Percentiles rank a stretch among this genome's conserved stretches.
phyloP scores from a whole-genome alignment of 192 early-diverging fungal species.

The Coemansia sp. region DNA sequence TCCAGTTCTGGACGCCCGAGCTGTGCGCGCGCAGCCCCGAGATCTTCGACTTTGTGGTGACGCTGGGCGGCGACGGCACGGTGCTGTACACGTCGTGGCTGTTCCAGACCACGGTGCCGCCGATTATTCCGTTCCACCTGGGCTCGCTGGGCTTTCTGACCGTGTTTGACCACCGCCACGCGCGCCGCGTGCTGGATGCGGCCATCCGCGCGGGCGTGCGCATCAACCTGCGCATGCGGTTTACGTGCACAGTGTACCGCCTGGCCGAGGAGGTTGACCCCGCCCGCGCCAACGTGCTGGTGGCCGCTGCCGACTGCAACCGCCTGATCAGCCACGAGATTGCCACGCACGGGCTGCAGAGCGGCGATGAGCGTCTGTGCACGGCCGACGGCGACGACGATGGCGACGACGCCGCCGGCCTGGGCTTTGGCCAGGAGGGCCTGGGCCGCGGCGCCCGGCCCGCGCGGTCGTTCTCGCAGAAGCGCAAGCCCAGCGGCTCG shows the following conservation, averaged over 20 bases:
- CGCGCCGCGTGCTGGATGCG: constrained; percentile 55
- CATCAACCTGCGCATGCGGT: constrained; percentile 86
- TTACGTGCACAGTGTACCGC: constrained; percentile 86
- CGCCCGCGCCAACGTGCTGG: constrained; percentile 38
- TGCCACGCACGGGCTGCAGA: constrained; percentile 42
- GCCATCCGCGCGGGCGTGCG: constrained; percentile 66
- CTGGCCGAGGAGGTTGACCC: constrained; percentile 38
- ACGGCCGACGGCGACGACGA: constrained; percentile 40
- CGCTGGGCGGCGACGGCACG: constrained; percentile 95
- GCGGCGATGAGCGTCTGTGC: constrained; percentile 21
- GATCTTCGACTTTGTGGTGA: constrained; percentile 84
- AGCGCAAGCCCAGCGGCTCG: not conserved
- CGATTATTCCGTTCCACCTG: constrained; percentile 88
- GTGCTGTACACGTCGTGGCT: constrained; percentile 91
- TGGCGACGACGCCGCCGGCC: constrained; percentile 45
- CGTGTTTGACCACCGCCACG: constrained; percentile 71
- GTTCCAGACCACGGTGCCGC: constrained; percentile 81
- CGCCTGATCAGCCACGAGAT: constrained; percentile 38
- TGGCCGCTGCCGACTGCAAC: constrained; percentile 44
- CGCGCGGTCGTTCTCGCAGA: too few species aligned
- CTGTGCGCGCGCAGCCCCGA: constrained; percentile 64
- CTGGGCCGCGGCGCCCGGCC: constrained; percentile 9
- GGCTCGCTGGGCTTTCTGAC: constrained; percentile 96
- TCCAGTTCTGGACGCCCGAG: constrained; percentile 74
- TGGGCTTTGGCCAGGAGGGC: too few species aligned